Conservation (phyloP, 2,329 filamentous ascomycete species). For the Seiridium unicorne region DNA sequence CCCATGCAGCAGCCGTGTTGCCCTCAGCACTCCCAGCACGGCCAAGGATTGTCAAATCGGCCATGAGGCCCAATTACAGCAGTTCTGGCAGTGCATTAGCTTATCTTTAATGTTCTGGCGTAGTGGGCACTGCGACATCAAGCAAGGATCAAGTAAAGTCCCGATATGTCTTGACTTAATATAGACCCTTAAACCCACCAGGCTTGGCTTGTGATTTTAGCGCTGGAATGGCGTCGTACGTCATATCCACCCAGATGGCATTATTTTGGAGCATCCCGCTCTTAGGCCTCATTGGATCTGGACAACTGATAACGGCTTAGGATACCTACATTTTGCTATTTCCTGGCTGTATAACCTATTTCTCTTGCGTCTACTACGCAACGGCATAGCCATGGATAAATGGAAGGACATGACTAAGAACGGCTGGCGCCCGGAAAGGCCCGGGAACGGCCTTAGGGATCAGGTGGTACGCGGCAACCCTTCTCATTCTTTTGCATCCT, state of each 20-base stretch:
- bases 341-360: neutral
- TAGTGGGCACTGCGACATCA: too few species aligned
- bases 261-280: neutral
- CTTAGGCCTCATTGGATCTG: neutral
- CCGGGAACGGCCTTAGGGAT: slow-evolving; percentile 36
- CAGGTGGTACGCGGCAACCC: slow-evolving; percentile 40
- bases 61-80: too few species aligned
- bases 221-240: neutral
- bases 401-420: slow-evolving; percentile 48
- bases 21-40: too few species aligned
- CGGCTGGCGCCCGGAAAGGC: slow-evolving; percentile 53
- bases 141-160: too few species aligned
- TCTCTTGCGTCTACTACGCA: neutral
- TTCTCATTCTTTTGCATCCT: neutral
- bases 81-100: too few species aligned
- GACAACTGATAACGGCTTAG: neutral
- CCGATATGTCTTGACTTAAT: too few species aligned
- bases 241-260: neutral
- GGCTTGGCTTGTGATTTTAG: neutral
- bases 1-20: too few species aligned
- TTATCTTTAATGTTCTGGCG: too few species aligned
- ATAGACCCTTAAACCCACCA: neutral
- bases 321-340: too few species aligned
- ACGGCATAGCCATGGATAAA: slow-evolving; percentile 16
- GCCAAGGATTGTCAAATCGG: too few species aligned